Evolutionary conservation across 2,329 filamentous ascomycete species (phyloP).

Genomic region (Trichoderma sp.): DNA sequence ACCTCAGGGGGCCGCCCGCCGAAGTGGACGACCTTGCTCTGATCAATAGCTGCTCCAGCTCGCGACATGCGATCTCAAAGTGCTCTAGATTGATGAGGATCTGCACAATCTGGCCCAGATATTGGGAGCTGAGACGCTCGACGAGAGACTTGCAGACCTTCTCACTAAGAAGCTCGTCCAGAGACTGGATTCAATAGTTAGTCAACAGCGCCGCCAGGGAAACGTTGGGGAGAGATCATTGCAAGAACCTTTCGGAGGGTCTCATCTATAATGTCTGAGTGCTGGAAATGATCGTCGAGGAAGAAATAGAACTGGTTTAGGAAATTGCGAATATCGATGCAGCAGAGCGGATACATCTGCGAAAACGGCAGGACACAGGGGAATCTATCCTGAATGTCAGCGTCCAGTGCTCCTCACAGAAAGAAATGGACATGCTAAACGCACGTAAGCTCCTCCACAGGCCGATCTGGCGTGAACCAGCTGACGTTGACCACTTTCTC

Average conservation of each 20-base stretch:
- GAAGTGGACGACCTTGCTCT: constrained; percentile 80
- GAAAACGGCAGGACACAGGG: constrained; percentile 96
- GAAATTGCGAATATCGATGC: constrained; percentile 97
- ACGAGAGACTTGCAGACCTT: constrained; percentile 91
- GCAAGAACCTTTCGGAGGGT: constrained; percentile 71
- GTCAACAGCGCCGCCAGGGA: neutral
- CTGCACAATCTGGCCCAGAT: constrained; percentile 96
- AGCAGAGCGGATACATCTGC: constrained; percentile 98
- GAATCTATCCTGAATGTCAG: constrained; percentile 58
- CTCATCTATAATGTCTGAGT: constrained; percentile 86
- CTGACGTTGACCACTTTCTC: constrained; percentile 94
- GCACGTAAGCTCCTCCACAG: constrained; percentile 72
- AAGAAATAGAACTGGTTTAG: constrained; percentile 98
- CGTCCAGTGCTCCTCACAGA: neutral
- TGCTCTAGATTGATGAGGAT: constrained; percentile 97
- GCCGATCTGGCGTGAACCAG: constrained; percentile 89
- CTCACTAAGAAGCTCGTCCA: constrained; percentile 92
- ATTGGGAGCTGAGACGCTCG: constrained; percentile 85
- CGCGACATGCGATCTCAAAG: constrained; percentile 89
- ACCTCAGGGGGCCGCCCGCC: constrained; percentile 74
- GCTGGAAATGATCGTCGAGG: constrained; percentile 92
- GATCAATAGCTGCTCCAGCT: constrained; percentile 84
- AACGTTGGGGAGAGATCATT: neutral
- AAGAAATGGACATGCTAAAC: constrained; percentile 35
- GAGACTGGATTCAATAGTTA: constrained; percentile 56